phyloP scores from a whole-genome alignment of 2,329 filamentous ascomycete genomes.

The Clarireedia sp. region DNA sequence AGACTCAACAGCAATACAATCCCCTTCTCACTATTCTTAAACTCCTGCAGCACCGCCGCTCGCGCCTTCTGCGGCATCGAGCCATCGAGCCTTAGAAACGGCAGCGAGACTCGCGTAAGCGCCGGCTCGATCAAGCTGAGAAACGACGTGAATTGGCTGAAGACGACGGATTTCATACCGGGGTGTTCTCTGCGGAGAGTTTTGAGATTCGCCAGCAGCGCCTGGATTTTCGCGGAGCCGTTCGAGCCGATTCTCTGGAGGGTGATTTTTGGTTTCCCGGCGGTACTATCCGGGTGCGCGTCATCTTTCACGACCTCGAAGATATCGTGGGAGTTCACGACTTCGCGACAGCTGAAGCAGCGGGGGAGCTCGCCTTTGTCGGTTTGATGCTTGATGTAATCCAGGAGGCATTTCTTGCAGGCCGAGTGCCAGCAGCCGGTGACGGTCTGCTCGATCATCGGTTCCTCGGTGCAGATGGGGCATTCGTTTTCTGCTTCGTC shows the following conservation, averaged over 20 bases:
- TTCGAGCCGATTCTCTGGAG: conserved; percentile 53
- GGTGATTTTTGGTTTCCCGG: conserved; percentile 45
- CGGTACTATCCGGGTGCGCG: conserved; percentile 40
- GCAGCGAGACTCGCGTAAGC: conserved; percentile 62
- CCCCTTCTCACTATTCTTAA: conserved; percentile 54
- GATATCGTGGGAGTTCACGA: conserved; percentile 73
- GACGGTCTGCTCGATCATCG: conserved; percentile 89
- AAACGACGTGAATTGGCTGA: conserved; percentile 96
- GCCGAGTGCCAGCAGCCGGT: conserved; percentile 97
- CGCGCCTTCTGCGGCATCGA: conserved; percentile 81
- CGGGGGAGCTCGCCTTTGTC: conserved; percentile 67
- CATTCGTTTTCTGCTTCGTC: conserved; percentile 85
- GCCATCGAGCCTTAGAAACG: conserved; percentile 82
- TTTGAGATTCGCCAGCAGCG: conserved; percentile 69
- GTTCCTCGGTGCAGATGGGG: conserved; percentile 89
- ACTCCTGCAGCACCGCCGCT: conserved; percentile 68
- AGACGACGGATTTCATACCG: conserved; percentile 79
- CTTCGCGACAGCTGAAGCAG: conserved; percentile 85
- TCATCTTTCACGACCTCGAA: conserved; percentile 88
- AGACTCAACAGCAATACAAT: conserved; percentile 76
- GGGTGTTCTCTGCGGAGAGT: conserved; percentile 57
- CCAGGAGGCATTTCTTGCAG: conserved; percentile 85
- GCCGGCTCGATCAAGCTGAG: conserved; percentile 84
- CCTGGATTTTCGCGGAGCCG: conserved; percentile 83
- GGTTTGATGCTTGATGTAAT: conserved; percentile 81